Evolutionary conservation across 768 basidiomycete species (phyloP), one percentile per base, ranked within the genome.

Genomic region (Pulveroboletus frians): DNA sequence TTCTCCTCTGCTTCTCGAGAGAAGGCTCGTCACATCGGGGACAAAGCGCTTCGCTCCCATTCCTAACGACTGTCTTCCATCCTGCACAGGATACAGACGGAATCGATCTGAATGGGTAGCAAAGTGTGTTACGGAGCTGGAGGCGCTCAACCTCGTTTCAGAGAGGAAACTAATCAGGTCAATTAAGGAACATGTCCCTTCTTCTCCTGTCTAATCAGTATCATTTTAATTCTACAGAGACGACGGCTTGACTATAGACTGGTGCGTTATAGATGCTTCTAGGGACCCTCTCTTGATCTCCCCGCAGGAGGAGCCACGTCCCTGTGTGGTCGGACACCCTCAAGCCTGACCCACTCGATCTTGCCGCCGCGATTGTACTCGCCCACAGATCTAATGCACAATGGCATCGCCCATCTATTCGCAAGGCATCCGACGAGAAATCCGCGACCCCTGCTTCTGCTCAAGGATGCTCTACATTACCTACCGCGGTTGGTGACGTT

Each of bases 271-370:
- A 26, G 2, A 23, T 27, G 3, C 31, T 14, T 41, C 38, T 34
- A 13, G 5, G 15, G 0, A 4, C n/a, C 15, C 5, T 27, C 30
- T 48, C 23, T 35, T 52, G 47, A 59, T 21, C 15, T 14, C 18
- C 26, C 27, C 10, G 14, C 46, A 70, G 68, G 66, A 62, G 20
- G 40, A 68, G 66, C 32, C 26, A 51, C 6, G 54, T 65, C 11
- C 58, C 68, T 4, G 64, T 70, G 39, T 61, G 64, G 64, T 61
- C 66, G 43, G 65, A 68, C 49, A 64, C 66, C 0, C 48, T 66
- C 40, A 54, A 51, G 49, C 66, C 66, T 7, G 51, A 46, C n/a
- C 23, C 55, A 0, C 51, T 50, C 17, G 63, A 65, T 39, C 67
- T 69, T 23, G 67, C 61, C 32, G 51, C 67, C 21, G 49, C 61